Evolutionary conservation across 1,284 basidiomycete species (phyloP).

Genomic region (Fistulinella cinereoalba): DNA sequence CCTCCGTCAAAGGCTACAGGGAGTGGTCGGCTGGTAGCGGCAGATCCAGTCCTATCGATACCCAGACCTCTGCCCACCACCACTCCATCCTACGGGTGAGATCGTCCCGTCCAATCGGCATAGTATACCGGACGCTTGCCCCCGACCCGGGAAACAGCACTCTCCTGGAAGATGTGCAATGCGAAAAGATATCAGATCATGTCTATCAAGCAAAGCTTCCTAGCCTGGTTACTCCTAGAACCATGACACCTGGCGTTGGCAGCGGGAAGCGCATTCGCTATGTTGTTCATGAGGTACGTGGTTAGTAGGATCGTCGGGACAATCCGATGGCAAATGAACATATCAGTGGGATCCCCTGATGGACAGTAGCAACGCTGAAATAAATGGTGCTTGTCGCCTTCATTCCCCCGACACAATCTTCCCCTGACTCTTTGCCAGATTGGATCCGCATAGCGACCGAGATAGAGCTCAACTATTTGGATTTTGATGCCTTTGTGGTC

Average conservation of each 20-base stretch:
- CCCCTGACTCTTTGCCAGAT: conserved; percentile 46
- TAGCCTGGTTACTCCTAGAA: conserved; percentile 72
- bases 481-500: conserved; percentile 88
- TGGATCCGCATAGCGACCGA: conserved; percentile 89
- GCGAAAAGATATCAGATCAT: conserved; percentile 52
- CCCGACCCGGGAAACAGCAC: conserved; percentile 29
- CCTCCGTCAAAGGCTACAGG: conserved; percentile 69
- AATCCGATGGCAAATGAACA: conserved; percentile 6
- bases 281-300: conserved; percentile 70
- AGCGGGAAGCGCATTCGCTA: conserved; percentile 73
- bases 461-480: conserved; percentile 83
- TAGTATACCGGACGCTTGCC: conserved; percentile 37
- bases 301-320: not conserved
- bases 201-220: conserved; percentile 71
- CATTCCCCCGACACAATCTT: not conserved
- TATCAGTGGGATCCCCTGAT: conserved; percentile 79
- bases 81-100: conserved; percentile 61
- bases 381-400: conserved; percentile 49
- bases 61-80: conserved; percentile 2
- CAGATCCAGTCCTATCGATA: conserved; percentile 43
- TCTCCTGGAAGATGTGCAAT: conserved; percentile 40
- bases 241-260: conserved; percentile 56
- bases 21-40: conserved; percentile 67
- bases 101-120: conserved; percentile 69
- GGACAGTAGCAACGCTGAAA: conserved; percentile 86